Base-by-base conservation (phyloP, 2,329 filamentous ascomycete species). In the Eutypella sp. region DNA sequence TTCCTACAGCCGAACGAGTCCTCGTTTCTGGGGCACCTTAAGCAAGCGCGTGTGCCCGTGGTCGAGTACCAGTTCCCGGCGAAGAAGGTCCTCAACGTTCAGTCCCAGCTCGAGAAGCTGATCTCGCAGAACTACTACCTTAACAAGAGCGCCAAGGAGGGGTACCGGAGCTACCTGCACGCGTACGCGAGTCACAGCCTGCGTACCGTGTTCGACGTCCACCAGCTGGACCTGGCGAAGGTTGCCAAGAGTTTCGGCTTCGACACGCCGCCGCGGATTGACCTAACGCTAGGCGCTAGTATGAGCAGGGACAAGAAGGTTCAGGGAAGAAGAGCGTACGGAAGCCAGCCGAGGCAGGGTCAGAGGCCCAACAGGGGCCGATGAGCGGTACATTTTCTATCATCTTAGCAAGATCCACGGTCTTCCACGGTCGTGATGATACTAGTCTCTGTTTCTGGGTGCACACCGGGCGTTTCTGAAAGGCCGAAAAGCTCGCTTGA, bases 61-160 rank as follows among this genome's bases (percentile, higher is more conserved):
- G 89, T 95, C 23, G 93, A 99, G 68, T 97, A 96, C 61, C 92
- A 97, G 62, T 93, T 99, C 63, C 92, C 92, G 2, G 75, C 82
- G 46, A 91, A 88, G 72, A 96, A 95, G 76, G 89, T 99, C 54
- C 75, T 92, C 60, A 93, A 95, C 61, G 84, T 95, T 56, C 85
- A 95, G 72, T 82, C 87, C 59, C 90, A 96, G 68, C 80, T 97
- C 9, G 92, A 97, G 76, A 93, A 92, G 70, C 79, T 97, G 55
- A 95, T 99, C 59, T 82, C 81, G 24, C 87, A 93, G 66, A 97
- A 99, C 70, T 97, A 97, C 74, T 96, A 96, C 67, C 78, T 99
- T 47, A 93, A 96, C 73, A 93, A 96, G 79, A 80, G 75, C 57
- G 82, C 82, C 50, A 85, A 85, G 70, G 82, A 85, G 51, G 82